phyloP scores from a whole-genome alignment of 176 grass and related monocot genomes.

The Oryza meridionalis region DNA sequence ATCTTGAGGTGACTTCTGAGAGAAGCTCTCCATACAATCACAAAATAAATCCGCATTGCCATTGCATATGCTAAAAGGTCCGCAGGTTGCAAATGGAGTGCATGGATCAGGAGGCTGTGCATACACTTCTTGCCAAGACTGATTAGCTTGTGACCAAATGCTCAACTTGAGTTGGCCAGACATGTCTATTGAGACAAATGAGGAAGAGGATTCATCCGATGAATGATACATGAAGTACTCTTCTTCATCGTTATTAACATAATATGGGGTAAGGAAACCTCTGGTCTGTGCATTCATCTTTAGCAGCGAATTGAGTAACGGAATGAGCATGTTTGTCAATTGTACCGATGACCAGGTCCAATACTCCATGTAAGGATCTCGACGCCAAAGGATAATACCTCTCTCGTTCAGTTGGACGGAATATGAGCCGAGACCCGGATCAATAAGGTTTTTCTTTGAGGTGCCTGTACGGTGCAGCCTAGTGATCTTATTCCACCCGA shows the following conservation, averaged over 20 bases:
- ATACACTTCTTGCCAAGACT: neutral
- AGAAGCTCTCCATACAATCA: neutral
- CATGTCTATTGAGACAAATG: neutral
- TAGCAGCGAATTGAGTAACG: neutral
- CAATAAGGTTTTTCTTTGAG: neutral
- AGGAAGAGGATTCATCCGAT: neutral
- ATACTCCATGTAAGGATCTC: neutral
- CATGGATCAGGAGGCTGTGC: neutral
- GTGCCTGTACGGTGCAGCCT: fast-evolving
- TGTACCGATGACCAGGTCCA: neutral
- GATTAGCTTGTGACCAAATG: neutral
- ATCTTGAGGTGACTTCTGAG: neutral
- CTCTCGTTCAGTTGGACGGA: neutral
- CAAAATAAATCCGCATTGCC: neutral
- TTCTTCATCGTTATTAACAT: fast-evolving
- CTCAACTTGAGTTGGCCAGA: neutral
- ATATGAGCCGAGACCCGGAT: neutral
- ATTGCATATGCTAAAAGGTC: neutral
- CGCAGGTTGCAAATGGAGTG: neutral
- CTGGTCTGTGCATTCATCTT: neutral
- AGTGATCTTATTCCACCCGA: neutral
- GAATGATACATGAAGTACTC: neutral
- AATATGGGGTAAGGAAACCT: neutral
- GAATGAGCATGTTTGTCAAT: neutral
- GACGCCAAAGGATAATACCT: neutral